Evolutionary conservation across 768 basidiomycete species (phyloP).

Genomic region (Auriscalpium microsporum): DNA sequence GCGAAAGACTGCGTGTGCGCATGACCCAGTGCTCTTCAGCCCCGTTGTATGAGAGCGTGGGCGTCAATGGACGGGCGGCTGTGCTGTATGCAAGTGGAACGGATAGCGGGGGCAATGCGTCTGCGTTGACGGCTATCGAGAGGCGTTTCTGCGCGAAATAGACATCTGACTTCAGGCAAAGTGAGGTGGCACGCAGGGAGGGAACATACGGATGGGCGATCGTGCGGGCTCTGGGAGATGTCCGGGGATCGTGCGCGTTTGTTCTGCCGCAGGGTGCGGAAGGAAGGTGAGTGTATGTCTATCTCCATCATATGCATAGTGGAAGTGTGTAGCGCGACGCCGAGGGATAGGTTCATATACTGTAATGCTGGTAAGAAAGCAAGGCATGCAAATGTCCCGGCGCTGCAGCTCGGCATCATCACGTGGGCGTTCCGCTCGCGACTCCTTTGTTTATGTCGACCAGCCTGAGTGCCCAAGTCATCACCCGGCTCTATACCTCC

Average conservation of each 20-base stretch:
- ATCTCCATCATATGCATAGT: conserved; percentile 39
- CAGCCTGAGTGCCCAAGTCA: too few relatives aligned
- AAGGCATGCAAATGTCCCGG: too few relatives aligned
- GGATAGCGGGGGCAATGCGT: conserved; percentile 8
- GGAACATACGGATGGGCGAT: conserved; percentile 32
- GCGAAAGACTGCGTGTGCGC: conserved; percentile 59
- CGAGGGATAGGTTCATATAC: too few relatives aligned
- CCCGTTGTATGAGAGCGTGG: conserved; percentile 22
- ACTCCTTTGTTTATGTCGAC: too few relatives aligned
- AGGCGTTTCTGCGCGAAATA: conserved; percentile 45
- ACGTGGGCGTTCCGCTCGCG: too few relatives aligned
- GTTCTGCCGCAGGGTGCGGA: conserved; percentile 22
- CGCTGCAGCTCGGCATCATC: too few relatives aligned
- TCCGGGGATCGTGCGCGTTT: conserved; percentile 24
- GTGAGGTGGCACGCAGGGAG: conserved; percentile 31
- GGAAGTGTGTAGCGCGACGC: too few relatives aligned
- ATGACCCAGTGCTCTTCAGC: conserved; percentile 63
- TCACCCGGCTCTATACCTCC: too few relatives aligned
- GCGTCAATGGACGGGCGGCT: conserved; percentile 15
- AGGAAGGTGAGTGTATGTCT: conserved; percentile 42
- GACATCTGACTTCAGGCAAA: conserved; percentile 1
- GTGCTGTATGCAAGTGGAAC: conserved; percentile 16
- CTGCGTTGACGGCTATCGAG: conserved; percentile 31
- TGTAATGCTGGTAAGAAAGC: too few relatives aligned
- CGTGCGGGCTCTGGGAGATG: conserved; percentile 27